Evolutionary conservation across 768 basidiomycete genomes (phyloP), one percentile per base, ranked within the genome.

Genomic region (Sarcomyxa edulis): DNA sequence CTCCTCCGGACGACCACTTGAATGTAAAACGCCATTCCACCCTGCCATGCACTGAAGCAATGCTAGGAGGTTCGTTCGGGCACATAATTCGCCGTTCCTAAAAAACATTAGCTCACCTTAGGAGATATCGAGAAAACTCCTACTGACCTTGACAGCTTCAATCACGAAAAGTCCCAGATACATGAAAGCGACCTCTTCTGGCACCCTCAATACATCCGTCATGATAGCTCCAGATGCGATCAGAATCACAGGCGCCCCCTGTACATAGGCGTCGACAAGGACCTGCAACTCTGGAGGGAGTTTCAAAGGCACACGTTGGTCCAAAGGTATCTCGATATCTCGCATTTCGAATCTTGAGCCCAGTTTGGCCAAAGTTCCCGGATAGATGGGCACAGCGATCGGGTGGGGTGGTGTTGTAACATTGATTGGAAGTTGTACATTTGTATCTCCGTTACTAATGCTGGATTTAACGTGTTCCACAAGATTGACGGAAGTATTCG

Each of bases 151-250:
- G 11, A 32, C 8, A 6, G 14, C 15, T 32, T 15, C 18, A 22
- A 40, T 3, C 15, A 29, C 30, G 29, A 40, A 40, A 27, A 32
- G 26, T 7, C 39, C 39, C 29, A 40, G 27, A 15, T 21, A 40
- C 18, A 23, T 23, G 20, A 32, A 40, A 3, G 21, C 28, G 28
- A 24, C 31, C 10, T 19, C 6, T 11, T 18, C 7, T 15, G 27
- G 12, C 22, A 32, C 11, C 10, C 2, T 24, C 11, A 32, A 15
- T 20, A 31, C 30, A 20, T 24, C 8, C 4, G 33, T 19, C 15
- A 12, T 6, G 20, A 12, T 24, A 19, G 10, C 22, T 24, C n/a
- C 11, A 6, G 39, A 31, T 31, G 33, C 33, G 19, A 40, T 40
- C 6, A 40, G 19, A 15, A 40, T 18, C 6, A 40, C 30, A 16